Evolutionary conservation across 768 basidiomycete genomes (phyloP), one percentile per base, ranked within the genome.

Genomic region (Leccinum ochraceum): DNA sequence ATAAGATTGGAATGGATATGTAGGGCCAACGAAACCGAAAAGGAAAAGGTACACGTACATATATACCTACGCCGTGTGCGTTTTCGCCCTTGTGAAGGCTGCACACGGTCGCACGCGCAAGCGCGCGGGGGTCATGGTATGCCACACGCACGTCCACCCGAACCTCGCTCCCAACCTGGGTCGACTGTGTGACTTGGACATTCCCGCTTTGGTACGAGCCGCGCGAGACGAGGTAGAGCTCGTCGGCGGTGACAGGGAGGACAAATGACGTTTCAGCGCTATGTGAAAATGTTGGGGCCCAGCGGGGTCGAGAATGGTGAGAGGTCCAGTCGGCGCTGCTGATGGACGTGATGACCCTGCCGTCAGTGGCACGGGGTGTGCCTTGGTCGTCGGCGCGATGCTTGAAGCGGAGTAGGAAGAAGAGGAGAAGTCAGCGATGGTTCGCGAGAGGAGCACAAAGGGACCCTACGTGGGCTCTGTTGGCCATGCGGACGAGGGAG

Each of bases 31-130:
- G 4, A n/a, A 5, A 44, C 4, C 17, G 0, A 22, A 48, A 22
- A 22, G 22, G n/a, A 48, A 48, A 11, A 22, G n/a, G 28, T 32
- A 53, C 13, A 17, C 53, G 28, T 56, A 77, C 80, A 46, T 71
- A 79, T 57, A 80, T 71, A 0, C 79, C 78, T 14, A 79, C 64
- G 20, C 77, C 79, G 39, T 74, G 60, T 42, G 69, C 60, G 9
- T 69, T 63, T 24, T 67, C 69, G 7, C 56, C 58, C 36, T 65
- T 71, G 37, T 62, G 61, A 2, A 80, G 66, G n/a, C 54, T 60
- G 57, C 76, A 78, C 16, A 78, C 64, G 5, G 68, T 63, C 20
- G 72, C 71, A n/a, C 65, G 63, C 6, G 67, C 63, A 2, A 77
- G 70, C 10, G 69, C 61, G 9, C 51, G 56, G 5, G 58, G 46